phyloP scores from a whole-genome alignment of 2,329 filamentous ascomycete genomes.

The Cytospora leucostoma region DNA sequence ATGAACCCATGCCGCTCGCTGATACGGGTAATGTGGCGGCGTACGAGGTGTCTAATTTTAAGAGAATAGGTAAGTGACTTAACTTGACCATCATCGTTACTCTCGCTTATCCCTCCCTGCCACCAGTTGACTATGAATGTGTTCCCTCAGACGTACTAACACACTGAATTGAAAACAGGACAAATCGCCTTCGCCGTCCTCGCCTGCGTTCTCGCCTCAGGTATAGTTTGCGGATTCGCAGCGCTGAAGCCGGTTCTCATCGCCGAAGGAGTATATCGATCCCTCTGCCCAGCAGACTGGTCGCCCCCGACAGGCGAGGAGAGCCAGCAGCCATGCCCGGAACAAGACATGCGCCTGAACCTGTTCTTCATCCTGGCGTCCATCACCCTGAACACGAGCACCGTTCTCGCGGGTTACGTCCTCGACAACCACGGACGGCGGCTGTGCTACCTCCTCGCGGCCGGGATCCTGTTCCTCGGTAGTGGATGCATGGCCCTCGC shows the following conservation, averaged over 20 bases:
- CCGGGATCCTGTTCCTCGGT: slow-evolving; percentile 59
- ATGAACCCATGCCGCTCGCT: slow-evolving; percentile 18
- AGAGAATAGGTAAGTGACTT: slow-evolving; percentile 34
- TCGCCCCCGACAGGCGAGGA: not conserved
- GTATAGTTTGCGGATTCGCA: slow-evolving; percentile 65
- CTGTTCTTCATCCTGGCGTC: slow-evolving; percentile 57
- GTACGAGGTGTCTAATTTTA: slow-evolving; percentile 36
- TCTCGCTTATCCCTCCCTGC: too few relatives aligned
- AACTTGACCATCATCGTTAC: too few relatives aligned
- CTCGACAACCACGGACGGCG: slow-evolving; percentile 68
- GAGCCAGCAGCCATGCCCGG: slow-evolving; percentile 50
- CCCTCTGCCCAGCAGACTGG: slow-evolving; percentile 47
- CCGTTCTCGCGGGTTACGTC: slow-evolving; percentile 66
- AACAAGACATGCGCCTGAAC: slow-evolving; percentile 56
- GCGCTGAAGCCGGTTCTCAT: slow-evolving; percentile 65
- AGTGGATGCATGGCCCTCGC: slow-evolving; percentile 49
- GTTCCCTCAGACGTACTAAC: not conserved
- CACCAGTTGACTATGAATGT: too few relatives aligned
- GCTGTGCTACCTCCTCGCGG: slow-evolving; percentile 62
- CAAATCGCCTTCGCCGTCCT: slow-evolving; percentile 65
- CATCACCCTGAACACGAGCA: slow-evolving; percentile 63
- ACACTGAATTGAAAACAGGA: slow-evolving; percentile 40
- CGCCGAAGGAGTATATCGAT: slow-evolving; percentile 56
- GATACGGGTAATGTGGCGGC: slow-evolving; percentile 31
- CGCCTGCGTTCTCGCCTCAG: slow-evolving; percentile 67